Percentiles rank a stretch among this genome's conserved stretches.
Evolutionary conservation across 495 filamentous ascomycete species (phyloP).

Genomic region (Daldinia vernicosa): DNA sequence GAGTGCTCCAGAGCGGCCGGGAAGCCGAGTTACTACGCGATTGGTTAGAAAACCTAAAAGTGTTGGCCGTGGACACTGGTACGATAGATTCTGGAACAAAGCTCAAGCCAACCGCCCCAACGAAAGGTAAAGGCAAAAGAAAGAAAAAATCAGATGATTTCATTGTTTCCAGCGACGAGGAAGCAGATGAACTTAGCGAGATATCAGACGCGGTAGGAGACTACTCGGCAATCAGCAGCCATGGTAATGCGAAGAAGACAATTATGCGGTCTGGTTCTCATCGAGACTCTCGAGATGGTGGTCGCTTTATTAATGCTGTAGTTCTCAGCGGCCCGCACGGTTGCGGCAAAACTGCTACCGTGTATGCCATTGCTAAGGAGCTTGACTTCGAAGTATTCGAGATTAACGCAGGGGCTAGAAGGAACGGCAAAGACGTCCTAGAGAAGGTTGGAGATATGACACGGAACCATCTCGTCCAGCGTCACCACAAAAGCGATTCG

Average conservation of each 20-base stretch:
- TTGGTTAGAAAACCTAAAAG: conserved; percentile 81
- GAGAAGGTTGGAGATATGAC: conserved; percentile 98
- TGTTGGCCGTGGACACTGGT: conserved; percentile 76
- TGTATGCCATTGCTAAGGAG: conserved; percentile 96
- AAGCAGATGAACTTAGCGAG: conserved; percentile 77
- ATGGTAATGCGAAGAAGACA: conserved; percentile 63
- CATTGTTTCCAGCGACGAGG: conserved; percentile 84
- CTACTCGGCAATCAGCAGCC: conserved; percentile 52
- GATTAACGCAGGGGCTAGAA: conserved; percentile 82
- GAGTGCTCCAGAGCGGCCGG: conserved; percentile 79
- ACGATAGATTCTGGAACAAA: conserved; percentile 57
- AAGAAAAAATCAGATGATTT: conserved; percentile 86
- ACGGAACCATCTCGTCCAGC: conserved; percentile 83
- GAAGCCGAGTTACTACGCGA: conserved; percentile 78
- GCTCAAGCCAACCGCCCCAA: conserved; percentile 51
- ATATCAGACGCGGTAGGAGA: conserved; percentile 70
- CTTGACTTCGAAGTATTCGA: conserved; percentile 95
- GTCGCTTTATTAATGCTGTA: conserved; percentile 66
- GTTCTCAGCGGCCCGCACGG: conserved; percentile 90
- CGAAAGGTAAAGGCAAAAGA: conserved; percentile 71
- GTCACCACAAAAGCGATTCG: conserved; percentile 47
- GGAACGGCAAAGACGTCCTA: conserved; percentile 88
- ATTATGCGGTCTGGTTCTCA: conserved; percentile 65
- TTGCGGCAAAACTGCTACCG: conserved; percentile 91
- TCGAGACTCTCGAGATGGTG: conserved; percentile 54